Percentiles rank a stretch among this genome's conserved stretches.
phyloP scores from a whole-genome alignment of 352 stramenopile species.

The Globisporangium nagaii region DNA sequence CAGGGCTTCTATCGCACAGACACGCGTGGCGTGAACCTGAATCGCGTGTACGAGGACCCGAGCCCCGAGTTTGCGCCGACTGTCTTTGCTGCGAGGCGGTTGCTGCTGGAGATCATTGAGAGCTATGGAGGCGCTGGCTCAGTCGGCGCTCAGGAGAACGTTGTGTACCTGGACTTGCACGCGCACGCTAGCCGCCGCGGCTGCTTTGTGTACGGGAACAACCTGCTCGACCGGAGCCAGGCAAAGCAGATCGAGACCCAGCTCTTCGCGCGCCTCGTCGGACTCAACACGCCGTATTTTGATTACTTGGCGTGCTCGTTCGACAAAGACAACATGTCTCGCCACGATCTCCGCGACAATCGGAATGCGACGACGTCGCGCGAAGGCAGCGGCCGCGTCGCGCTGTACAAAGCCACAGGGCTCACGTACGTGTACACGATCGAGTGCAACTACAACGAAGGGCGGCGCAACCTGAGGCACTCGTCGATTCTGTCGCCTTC shows the following conservation, averaged over 20 bases:
- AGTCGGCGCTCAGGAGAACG: slow-evolving; percentile 12
- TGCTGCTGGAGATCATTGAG: slow-evolving; percentile 29
- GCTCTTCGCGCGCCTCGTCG: slow-evolving; percentile 66
- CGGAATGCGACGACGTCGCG: slow-evolving; percentile 45
- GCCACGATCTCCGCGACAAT: slow-evolving; percentile 50
- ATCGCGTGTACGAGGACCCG: slow-evolving; percentile 80
- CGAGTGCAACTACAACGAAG: slow-evolving; percentile 92
- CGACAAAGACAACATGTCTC: slow-evolving; percentile 55
- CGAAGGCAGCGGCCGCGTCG: slow-evolving; percentile 77
- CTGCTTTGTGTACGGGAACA: slow-evolving; percentile 91
- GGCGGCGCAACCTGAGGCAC: slow-evolving; percentile 28
- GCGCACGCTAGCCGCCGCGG: slow-evolving; percentile 85
- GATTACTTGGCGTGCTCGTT: slow-evolving; percentile 87
- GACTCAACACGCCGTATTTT: slow-evolving; percentile 74
- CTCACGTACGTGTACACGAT: slow-evolving; percentile 87
- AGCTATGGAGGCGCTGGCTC: slow-evolving; percentile 26
- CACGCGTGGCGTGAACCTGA: slow-evolving; percentile 83
- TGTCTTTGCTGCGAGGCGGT: slow-evolving; percentile 60
- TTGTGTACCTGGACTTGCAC: slow-evolving; percentile 90
- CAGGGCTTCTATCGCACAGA: slow-evolving; percentile 87
- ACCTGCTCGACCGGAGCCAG: slow-evolving; percentile 25
- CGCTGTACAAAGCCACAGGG: slow-evolving; percentile 58
- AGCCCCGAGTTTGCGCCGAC: slow-evolving; percentile 39
- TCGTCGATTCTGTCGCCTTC: slow-evolving; percentile 12
- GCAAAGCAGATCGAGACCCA: slow-evolving; percentile 77